phyloP scores from a whole-genome alignment of 768 basidiomycete genomes.

The Trametes coccinea region DNA sequence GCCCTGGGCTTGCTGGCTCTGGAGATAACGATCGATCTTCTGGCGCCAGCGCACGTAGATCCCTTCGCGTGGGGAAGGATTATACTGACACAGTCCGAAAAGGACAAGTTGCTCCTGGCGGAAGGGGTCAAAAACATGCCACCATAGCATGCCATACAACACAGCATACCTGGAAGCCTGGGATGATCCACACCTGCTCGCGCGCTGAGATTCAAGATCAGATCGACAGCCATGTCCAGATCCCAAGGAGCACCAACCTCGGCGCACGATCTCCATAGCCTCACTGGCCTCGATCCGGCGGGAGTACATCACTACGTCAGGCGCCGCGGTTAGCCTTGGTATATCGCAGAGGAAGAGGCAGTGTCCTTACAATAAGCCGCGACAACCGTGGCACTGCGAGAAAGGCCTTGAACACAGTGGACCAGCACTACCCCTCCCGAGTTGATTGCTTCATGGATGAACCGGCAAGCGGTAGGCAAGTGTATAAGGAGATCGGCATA shows the following conservation, averaged over 20 bases:
- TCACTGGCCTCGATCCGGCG: slow-evolving; percentile 55
- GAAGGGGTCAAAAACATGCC: not conserved
- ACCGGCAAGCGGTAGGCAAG: slow-evolving; percentile 56
- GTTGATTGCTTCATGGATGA: slow-evolving; percentile 60
- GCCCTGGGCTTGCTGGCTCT: slow-evolving; percentile 29
- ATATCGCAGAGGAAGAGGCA: not conserved
- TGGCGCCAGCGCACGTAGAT: slow-evolving; percentile 69
- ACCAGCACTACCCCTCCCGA: slow-evolving; percentile 60
- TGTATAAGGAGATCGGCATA: slow-evolving; percentile 64
- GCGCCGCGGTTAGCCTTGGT: not conserved
- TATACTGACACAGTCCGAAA: slow-evolving; percentile 72
- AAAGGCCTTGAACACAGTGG: slow-evolving; percentile 75
- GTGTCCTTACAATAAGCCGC: slow-evolving; percentile 69
- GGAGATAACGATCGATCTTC: slow-evolving; percentile 47
- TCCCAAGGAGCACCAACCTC: slow-evolving; percentile 39
- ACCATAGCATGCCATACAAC: not conserved
- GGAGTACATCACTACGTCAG: slow-evolving; percentile 62
- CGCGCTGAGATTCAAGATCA: slow-evolving; percentile 45
- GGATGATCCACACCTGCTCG: slow-evolving; percentile 76
- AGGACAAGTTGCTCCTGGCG: slow-evolving; percentile 65
- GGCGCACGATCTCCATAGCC: slow-evolving; percentile 60
- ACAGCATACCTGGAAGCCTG: slow-evolving; percentile 57
- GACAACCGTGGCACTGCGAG: slow-evolving; percentile 68
- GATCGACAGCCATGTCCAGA: not conserved
- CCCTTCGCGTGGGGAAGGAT: slow-evolving; percentile 57